Conservation (phyloP, 148 eudicot species). For the Polygonum aviculare region DNA sequence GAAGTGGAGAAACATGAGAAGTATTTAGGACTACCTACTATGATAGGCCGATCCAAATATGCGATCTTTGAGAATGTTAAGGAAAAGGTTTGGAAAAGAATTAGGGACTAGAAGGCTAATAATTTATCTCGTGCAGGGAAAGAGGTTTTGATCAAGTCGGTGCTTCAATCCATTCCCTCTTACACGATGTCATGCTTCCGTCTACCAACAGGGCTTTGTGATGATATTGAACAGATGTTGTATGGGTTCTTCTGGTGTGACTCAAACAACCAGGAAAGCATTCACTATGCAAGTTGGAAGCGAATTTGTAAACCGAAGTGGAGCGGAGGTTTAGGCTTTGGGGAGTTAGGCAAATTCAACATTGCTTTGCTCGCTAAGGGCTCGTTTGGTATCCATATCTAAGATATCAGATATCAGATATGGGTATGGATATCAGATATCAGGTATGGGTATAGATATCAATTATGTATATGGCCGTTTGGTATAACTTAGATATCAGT, state of each 20-base stretch:
- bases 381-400: too few relatives aligned
- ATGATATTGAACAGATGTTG: background rate
- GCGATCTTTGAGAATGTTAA: background rate
- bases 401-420: too few relatives aligned
- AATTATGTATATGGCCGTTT: too few relatives aligned
- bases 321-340: too few relatives aligned
- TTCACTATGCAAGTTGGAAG: background rate
- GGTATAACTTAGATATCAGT: too few relatives aligned
- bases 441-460: too few relatives aligned
- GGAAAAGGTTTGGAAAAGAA: background rate
- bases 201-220: background rate
- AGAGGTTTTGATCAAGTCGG: background rate
- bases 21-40: background rate
- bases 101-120: background rate
- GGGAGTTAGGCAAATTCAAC: too few relatives aligned
- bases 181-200: background rate
- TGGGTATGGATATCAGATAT: too few relatives aligned
- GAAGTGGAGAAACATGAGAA: background rate
- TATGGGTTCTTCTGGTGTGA: background rate
- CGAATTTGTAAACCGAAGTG: too few relatives aligned
- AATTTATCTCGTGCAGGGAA: background rate
- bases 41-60: background rate
- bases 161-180: background rate
- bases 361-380: too few relatives aligned
- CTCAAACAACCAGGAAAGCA: too few relatives aligned